A percentile compares a stretch with the other conserved stretches of the same genome.
Conservation (phyloP, 2,329 filamentous ascomycete species). For the Cordyceps pruinosa region DNA sequence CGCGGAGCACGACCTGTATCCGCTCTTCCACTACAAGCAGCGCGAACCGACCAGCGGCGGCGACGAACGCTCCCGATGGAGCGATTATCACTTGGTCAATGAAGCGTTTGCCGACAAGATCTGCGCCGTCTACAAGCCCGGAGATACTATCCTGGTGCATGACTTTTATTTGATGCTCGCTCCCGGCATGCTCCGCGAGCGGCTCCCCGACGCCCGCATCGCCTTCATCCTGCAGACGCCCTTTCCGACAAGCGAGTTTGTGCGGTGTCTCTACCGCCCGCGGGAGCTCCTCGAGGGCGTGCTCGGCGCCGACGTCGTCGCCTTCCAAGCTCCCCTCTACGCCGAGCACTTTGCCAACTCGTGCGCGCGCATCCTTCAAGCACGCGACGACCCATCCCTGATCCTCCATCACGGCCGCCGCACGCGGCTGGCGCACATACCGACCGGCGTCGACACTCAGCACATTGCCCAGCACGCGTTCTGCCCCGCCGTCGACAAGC, state of each 20-base stretch:
- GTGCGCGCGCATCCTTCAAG: conserved; percentile 84
- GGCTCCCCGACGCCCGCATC: conserved; percentile 82
- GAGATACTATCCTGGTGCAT: conserved; percentile 86
- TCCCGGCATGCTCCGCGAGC: conserved; percentile 79
- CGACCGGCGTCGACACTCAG: conserved; percentile 83
- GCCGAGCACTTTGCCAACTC: conserved; percentile 91
- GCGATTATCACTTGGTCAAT: conserved; percentile 88
- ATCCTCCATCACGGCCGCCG: conserved; percentile 60
- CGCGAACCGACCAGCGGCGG: conserved; percentile 82
- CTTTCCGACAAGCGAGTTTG: conserved; percentile 93
- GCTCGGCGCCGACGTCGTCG: conserved; percentile 84
- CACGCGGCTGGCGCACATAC: conserved; percentile 89
- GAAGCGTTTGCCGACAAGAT: conserved; percentile 86
- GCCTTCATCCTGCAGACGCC: conserved; percentile 91
- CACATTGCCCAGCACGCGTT: conserved; percentile 71
- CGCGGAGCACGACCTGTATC: conserved; percentile 85
- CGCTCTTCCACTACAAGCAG: conserved; percentile 92
- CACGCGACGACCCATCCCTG: conserved; percentile 70
- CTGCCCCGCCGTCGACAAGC: conserved; percentile 59
- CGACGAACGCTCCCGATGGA: conserved; percentile 78
- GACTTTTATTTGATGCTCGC: conserved; percentile 91
- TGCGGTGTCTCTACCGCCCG: conserved; percentile 77
- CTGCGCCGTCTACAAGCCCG: conserved; percentile 79
- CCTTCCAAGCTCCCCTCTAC: conserved; percentile 93
- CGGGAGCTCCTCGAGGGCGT: conserved; percentile 88